These are phyloP conservation scores for Verticillium nubilum DNA, from an alignment of 2,329 filamentous ascomycete genomes.

Conservation along the genomic window DNA sequence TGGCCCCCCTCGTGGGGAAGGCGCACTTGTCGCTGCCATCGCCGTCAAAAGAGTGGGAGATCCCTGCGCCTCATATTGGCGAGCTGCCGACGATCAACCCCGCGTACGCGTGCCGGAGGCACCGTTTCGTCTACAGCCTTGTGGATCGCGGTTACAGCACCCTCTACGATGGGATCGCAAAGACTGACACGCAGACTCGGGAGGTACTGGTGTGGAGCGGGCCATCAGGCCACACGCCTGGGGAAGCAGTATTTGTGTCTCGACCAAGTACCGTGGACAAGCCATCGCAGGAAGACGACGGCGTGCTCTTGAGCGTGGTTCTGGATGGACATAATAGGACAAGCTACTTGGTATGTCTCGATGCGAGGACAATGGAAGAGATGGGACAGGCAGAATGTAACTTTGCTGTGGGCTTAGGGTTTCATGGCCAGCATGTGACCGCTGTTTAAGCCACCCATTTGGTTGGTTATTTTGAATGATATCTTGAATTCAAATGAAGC, in stretches of 20 bases:
- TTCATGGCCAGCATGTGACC: conserved; percentile 52
- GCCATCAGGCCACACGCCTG: conserved; percentile 55
- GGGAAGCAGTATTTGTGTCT: conserved; percentile 62
- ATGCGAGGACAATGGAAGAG: conserved; percentile 59
- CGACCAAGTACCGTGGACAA: conserved; percentile 23
- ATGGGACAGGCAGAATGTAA: conserved; percentile 56
- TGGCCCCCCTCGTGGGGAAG: background rate
- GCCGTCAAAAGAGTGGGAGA: conserved; percentile 15
- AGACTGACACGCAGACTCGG: conserved; percentile 55
- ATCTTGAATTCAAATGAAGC: background rate
- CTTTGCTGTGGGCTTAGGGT: conserved; percentile 56
- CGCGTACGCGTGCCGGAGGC: conserved; percentile 38
- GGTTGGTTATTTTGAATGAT: background rate
- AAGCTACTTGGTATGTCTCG: conserved; percentile 62
- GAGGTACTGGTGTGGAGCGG: conserved; percentile 51
- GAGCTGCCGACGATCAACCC: conserved; percentile 66
- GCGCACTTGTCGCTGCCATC: background rate
- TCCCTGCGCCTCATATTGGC: conserved; percentile 47
- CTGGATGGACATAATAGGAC: conserved; percentile 52
- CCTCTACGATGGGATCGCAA: conserved; percentile 57
- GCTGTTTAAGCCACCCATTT: background rate
- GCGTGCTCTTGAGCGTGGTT: conserved; percentile 56
- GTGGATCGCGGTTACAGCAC: conserved; percentile 52
- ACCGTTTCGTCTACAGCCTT: conserved; percentile 59
- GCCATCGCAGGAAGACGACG: conserved; percentile 55